Evolutionary conservation across 129 eudicot genomes (phyloP), one percentile per base, ranked within the genome.

Genomic region (Ambrosia trifida): DNA sequence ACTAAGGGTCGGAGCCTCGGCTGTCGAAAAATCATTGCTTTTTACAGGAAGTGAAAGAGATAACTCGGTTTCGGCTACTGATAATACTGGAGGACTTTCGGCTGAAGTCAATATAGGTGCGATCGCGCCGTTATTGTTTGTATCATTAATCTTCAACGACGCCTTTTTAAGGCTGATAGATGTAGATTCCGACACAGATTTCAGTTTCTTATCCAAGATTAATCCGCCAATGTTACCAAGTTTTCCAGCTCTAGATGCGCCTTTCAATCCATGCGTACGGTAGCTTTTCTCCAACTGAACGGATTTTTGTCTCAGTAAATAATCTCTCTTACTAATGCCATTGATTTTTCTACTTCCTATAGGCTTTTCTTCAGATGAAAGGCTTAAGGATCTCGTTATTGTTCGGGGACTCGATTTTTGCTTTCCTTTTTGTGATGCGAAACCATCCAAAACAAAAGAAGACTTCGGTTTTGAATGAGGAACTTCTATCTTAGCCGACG

Each of bases 31-130:
- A 60, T 76, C n/a, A 49, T 82, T 76, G 68, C 50, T 66, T 69
- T 91, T 84, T 45, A 79, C 73, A 2, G 91, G 83, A 56, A 88
- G 74, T 35, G 96, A 88, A 62, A 91, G 96, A 80, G 96, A 86
- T 45, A 86, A 88, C 77, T 91, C 94, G 4, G 97, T 88, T 77
- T 88, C 91, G 59, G 96, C 83, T 66, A 76, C 83, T 19, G 93
- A 78, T 72, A 82, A 58, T 11, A 79, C 68, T 4, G 77, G 72
- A 54, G 77, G 75, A 61, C 56, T 19, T 45, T 76, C 73, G 47
- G 70, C 70, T 45, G 82, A 30, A 57, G 84, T 77, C 35, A 58
- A 28, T 33, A 73, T 40, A 47, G 78, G 76, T 11, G 77, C 53
- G 59, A 73, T 44, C 20, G 84, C 46, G 16, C 56, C 49, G 54